Evolutionary conservation across 129 eudicot genomes (phyloP), one percentile per base, ranked within the genome.

Genomic region (Apium graveolens): DNA sequence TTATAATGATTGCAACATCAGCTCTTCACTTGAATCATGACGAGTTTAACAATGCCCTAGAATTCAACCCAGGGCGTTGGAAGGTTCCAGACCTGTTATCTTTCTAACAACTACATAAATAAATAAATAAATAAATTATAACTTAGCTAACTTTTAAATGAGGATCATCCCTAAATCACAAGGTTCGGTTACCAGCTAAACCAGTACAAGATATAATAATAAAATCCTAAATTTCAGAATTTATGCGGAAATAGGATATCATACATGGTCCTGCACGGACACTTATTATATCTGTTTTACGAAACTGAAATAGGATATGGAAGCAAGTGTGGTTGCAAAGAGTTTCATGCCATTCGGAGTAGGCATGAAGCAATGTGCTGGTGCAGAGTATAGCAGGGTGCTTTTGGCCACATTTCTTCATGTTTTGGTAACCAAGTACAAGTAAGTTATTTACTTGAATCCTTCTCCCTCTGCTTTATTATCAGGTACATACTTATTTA

Each of bases 61-160:
- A 78, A 46, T 90, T 90, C 63, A 90, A 90, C 42, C 96, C 96
- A 4, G 72, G 87, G 78, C 84, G 96, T 29, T 90, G 96, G 96
- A 86, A 90, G 90, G 96, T 88, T 21, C 13, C 39, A 60, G 42
- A 18, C 26, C 45, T 70, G 41, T 34, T 32, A n/a, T 66, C 11
- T 66, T 63, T 34, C 5, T 66, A 12, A 12, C n/a, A 5, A 66
- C 24, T 29, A 27, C 12, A 27, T 11, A 11, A 11, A 66, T 12
- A 66, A 27, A 31, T 1, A n/a, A 8, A n/a, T 24, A 57, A 7
- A 24, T 9, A n/a, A 1, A n/a, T n/a, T 55, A 55, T 5, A 17
- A 48, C 20, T 46, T 17, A 0, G 48, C 14, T 8, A 18, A 18
- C 9, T 17, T 49, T 18, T 17, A 1, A 21, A 21, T 8, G 13